Conservation (phyloP, 169 alveolate genomes). For the Amoebophrya sp. region DNA sequence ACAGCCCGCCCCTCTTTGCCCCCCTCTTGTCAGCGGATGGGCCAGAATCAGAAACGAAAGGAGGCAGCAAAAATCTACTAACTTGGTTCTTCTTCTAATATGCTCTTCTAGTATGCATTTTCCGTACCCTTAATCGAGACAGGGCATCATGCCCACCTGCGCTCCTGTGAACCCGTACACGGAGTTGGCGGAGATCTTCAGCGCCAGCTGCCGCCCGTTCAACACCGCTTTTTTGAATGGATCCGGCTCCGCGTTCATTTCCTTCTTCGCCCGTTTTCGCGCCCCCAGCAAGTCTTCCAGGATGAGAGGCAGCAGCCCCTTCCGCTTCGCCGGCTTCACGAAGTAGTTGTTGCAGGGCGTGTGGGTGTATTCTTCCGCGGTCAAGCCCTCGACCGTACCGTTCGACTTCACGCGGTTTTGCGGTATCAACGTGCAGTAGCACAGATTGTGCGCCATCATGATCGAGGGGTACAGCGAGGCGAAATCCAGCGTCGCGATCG, state of each 20-base stretch:
- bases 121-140: no score
- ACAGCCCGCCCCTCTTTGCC: no score
- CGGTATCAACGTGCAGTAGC: conserved; percentile 88
- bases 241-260: conserved; percentile 84
- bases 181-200: conserved; percentile 95
- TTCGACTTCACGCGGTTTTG: conserved; percentile 37
- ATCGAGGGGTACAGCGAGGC: conserved; percentile 98
- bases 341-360: conserved; percentile 63
- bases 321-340: conserved; percentile 43
- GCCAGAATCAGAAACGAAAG: no score
- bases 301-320: conserved; percentile 91
- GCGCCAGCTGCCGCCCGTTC: conserved; percentile 96
- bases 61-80: no score
- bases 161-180: conserved; percentile 99
- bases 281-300: conserved; percentile 82
- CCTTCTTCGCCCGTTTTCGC: conserved; percentile 45
- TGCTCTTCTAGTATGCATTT: no score
- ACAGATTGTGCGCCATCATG: conserved; percentile 98
- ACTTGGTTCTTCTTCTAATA: no score
- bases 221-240: conserved; percentile 84
- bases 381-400: neutral
- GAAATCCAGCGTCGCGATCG: conserved; percentile 97
- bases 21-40: no score
- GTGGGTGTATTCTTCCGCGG: conserved; percentile 28
- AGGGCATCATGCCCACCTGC: conserved; percentile 35